phyloP scores from a whole-genome alignment of 2,329 filamentous ascomycete species.

The Macrophomina tecta region DNA sequence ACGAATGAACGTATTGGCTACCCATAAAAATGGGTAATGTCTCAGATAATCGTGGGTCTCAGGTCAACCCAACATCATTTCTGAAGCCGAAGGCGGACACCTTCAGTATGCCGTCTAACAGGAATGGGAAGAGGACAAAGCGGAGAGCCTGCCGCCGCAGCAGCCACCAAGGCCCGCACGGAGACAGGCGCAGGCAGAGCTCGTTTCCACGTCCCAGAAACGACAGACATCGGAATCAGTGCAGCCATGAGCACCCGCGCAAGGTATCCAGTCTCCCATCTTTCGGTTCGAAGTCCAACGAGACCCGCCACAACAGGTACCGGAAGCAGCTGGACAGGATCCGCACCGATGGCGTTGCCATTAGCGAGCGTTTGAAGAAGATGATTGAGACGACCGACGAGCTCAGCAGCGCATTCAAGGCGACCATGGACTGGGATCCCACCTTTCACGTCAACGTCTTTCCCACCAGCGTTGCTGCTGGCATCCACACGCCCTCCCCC shows the following conservation, averaged over 20 bases:
- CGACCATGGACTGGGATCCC: constrained; percentile 1
- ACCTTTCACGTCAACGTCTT: neutral
- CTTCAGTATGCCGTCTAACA: neutral
- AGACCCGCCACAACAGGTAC: neutral
- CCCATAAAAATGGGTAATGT: neutral
- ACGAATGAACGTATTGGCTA: neutral
- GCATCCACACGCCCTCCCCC: too few species aligned
- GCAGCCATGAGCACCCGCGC: neutral
- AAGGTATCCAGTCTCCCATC: neutral
- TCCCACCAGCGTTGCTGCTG: too few species aligned
- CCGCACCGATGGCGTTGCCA: neutral
- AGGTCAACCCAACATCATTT: neutral
- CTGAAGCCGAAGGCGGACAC: neutral
- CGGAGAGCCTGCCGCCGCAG: neutral
- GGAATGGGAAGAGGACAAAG: neutral
- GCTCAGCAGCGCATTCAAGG: neutral
- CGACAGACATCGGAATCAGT: neutral
- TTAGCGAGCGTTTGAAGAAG: neutral
- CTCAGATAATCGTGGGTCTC: neutral
- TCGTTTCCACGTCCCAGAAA: neutral
- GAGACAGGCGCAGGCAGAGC: neutral
- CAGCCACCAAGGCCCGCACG: neutral
- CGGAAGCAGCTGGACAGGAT: neutral
- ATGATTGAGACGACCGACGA: neutral
- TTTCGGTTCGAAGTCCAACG: neutral